Percentiles rank a stretch among this genome's conserved stretches.
These are phyloP conservation scores for Aurinia saxatilis DNA, from an alignment of 345 rosid genomes.

Conservation along the genomic window DNA sequence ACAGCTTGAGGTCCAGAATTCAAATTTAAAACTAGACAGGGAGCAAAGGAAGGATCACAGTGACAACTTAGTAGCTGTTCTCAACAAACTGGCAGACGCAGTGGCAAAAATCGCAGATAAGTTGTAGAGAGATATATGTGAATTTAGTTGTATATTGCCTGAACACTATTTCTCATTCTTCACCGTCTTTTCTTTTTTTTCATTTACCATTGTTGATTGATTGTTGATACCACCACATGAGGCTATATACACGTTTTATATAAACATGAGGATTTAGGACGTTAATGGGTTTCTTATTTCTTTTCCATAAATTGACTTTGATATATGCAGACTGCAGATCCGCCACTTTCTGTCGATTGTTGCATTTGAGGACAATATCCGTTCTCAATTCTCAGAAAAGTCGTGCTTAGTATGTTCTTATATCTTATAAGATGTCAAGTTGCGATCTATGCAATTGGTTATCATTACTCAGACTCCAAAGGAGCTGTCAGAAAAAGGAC, in stretches of 20 bases:
- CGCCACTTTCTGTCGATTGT: not conserved
- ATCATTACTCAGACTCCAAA: no score
- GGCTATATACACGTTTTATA: constrained; percentile 13
- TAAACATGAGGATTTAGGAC: constrained; percentile 7
- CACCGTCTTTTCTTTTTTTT: not conserved
- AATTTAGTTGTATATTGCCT: constrained; percentile 2
- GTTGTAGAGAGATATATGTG: constrained; percentile 37
- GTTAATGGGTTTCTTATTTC: not conserved
- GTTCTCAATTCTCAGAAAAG: no score
- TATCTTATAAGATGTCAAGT: no score
- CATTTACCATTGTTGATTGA: constrained; percentile 12
- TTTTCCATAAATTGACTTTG: not conserved
- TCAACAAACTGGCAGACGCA: constrained; percentile 85
- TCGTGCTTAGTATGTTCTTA: no score
- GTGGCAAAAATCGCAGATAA: constrained; percentile 81
- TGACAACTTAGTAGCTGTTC: constrained; percentile 63
- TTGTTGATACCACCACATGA: constrained; percentile 7
- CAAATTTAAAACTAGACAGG: constrained; percentile 54
- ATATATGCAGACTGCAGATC: not conserved
- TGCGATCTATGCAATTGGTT: no score
- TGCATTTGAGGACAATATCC: not conserved
- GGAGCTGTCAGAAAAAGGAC: no score
- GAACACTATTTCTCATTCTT: constrained; percentile 3
- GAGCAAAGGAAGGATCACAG: constrained; percentile 81
- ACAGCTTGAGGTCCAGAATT: constrained; percentile 83